These are phyloP conservation scores for Saccharomycopsis malanga DNA, from an alignment of 805 yeast species.

Conservation along the genomic window DNA sequence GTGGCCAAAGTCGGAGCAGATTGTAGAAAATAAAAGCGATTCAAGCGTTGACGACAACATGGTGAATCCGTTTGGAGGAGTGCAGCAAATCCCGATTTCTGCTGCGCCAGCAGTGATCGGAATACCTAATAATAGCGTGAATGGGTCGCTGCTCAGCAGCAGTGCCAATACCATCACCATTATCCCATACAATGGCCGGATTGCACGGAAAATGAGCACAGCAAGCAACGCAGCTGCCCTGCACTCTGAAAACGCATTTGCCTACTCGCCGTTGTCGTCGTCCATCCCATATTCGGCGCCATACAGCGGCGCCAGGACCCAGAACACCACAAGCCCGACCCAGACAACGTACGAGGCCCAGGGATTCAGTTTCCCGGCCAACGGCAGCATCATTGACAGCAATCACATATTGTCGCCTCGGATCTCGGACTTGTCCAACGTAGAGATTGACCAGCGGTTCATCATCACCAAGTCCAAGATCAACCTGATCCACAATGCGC, in stretches of 20 bases:
- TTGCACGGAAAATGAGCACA: slow-evolving; percentile 3
- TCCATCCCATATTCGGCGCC: slow-evolving; percentile 21
- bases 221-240: neutral
- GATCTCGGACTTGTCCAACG: slow-evolving; percentile 10
- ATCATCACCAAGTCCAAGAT: slow-evolving; percentile 19
- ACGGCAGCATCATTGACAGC: slow-evolving; percentile 20
- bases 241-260: neutral
- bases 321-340: slow-evolving; percentile 1
- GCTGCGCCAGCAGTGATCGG: neutral
- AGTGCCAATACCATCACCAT: slow-evolving; percentile 13
- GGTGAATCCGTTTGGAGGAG: neutral
- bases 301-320: slow-evolving; percentile 16
- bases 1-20: neutral
- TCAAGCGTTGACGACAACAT: neutral
- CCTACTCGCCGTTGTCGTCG: slow-evolving; percentile 17
- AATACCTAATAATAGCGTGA: neutral
- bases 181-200: slow-evolving; percentile 21
- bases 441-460: slow-evolving; percentile 20
- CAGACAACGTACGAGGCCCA: slow-evolving; percentile 3
- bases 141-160: neutral
- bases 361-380: slow-evolving; percentile 20
- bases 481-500: slow-evolving; percentile 15
- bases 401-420: slow-evolving; percentile 21
- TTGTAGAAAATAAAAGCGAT: neutral
- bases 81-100: neutral